Conservation (phyloP, 1,284 basidiomycete species). For the Fomitopsis palustris region DNA sequence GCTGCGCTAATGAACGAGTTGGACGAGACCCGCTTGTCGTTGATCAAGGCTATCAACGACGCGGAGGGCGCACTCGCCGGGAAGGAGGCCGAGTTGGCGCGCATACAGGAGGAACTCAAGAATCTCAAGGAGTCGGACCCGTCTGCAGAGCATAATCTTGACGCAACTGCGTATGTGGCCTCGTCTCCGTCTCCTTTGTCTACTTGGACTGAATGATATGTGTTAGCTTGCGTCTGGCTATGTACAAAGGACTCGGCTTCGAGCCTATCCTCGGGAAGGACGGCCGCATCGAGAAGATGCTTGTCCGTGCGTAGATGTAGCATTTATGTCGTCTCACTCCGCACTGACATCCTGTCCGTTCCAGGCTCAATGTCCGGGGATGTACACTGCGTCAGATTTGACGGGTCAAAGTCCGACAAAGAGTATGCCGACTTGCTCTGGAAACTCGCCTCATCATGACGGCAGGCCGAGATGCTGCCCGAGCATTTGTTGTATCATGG, state of each 20-base stretch:
- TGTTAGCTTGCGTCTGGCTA: slow-evolving; percentile 55
- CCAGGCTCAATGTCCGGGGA: slow-evolving; percentile 62
- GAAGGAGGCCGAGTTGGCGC: slow-evolving; percentile 65
- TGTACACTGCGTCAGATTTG: slow-evolving; percentile 41
- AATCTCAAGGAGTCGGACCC: slow-evolving; percentile 66
- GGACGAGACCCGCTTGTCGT: slow-evolving; percentile 55
- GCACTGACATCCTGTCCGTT: background rate
- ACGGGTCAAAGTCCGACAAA: slow-evolving; percentile 26
- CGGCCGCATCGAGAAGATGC: slow-evolving; percentile 51
- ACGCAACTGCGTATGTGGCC: slow-evolving; percentile 61
- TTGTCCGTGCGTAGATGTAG: slow-evolving; percentile 54
- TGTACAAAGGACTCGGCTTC: slow-evolving; percentile 70
- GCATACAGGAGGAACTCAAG: slow-evolving; percentile 59
- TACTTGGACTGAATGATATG: too few species aligned
- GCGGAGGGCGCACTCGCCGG: slow-evolving; percentile 59
- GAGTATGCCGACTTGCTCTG: slow-evolving; percentile 46
- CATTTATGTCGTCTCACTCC: background rate
- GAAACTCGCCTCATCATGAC: slow-evolving; percentile 50
- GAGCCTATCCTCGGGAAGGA: slow-evolving; percentile 56
- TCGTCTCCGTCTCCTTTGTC: background rate
- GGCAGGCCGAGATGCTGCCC: background rate
- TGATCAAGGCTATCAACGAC: slow-evolving; percentile 76
- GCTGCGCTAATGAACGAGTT: slow-evolving; percentile 58
- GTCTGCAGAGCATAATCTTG: slow-evolving; percentile 65
- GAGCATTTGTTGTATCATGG: too few species aligned